A percentile compares a stretch with the other conserved stretches of the same genome.
Evolutionary conservation across 108 stramenopile species (phyloP).

Genomic region (Discostella pseudostelligera): DNA sequence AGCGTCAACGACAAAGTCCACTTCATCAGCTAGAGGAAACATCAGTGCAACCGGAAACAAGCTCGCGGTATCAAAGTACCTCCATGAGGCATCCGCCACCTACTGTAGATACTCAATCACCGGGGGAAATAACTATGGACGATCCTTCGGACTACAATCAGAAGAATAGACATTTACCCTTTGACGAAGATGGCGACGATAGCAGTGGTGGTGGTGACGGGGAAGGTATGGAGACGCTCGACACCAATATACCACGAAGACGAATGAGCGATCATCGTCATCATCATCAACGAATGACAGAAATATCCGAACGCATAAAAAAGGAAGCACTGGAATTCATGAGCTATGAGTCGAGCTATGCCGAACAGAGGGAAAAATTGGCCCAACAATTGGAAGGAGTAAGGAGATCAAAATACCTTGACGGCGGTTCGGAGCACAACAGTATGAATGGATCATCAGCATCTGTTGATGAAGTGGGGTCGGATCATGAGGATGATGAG

Average conservation of each 20-base stretch:
- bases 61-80: background rate
- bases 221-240: background rate
- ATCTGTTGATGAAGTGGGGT: background rate
- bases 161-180: background rate
- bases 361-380: background rate
- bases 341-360: conserved; percentile 7
- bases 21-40: too few species aligned
- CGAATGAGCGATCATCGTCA: background rate
- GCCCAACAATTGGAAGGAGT: conserved; percentile 1
- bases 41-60: too few species aligned
- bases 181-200: conserved; percentile 1
- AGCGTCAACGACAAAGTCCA: too few species aligned
- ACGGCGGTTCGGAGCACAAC: background rate
- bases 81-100: conserved; percentile 18
- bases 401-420: background rate
- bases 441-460: background rate
- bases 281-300: conserved; percentile 10
- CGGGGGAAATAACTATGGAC: background rate
- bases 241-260: background rate
- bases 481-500: too few species aligned
- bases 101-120: background rate
- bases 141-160: background rate
- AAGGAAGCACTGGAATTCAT: conserved; percentile 28
- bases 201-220: background rate
- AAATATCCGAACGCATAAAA: conserved; percentile 19